A percentile compares a stretch with the other conserved stretches of the same genome.
Evolutionary conservation across 2,329 filamentous ascomycete genomes (phyloP).

Genomic region (Aspergillus neoniger): DNA sequence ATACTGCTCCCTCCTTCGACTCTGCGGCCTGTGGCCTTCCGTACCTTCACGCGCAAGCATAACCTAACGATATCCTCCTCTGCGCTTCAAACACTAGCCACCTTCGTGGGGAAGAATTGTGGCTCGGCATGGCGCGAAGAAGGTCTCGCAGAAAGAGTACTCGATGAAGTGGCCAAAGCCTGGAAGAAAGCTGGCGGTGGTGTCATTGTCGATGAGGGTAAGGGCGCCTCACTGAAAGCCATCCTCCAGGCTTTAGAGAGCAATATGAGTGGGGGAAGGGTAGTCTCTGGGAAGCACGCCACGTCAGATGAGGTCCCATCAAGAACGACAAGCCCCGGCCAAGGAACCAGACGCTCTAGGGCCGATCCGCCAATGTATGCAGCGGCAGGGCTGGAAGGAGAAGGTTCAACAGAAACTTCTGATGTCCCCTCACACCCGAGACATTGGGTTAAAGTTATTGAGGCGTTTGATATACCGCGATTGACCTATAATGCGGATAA

Average conservation of each 20-base stretch:
- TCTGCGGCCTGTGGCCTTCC: constrained; percentile 85
- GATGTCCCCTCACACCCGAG: constrained; percentile 70
- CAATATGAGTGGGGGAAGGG: constrained; percentile 80
- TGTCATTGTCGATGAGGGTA: constrained; percentile 84
- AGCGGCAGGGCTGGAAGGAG: constrained; percentile 48
- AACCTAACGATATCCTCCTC: constrained; percentile 88
- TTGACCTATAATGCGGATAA: constrained; percentile 58
- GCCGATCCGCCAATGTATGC: constrained; percentile 18
- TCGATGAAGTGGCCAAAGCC: constrained; percentile 85
- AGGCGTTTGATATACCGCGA: constrained; percentile 79
- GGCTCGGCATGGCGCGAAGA: constrained; percentile 96
- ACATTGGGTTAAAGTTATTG: constrained; percentile 80
- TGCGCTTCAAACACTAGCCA: constrained; percentile 78
- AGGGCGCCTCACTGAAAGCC: constrained; percentile 66
- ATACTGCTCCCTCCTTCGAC: constrained; percentile 87
- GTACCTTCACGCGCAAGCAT: constrained; percentile 96
- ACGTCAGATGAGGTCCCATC: constrained; percentile 24
- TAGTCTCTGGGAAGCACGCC: constrained; percentile 51
- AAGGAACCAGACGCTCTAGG: constrained; percentile 54
- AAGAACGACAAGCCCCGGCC: constrained; percentile 46
- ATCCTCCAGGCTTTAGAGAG: constrained; percentile 84
- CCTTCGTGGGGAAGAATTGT: constrained; percentile 90
- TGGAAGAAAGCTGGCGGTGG: constrained; percentile 91
- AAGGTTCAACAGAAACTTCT: constrained; percentile 56
- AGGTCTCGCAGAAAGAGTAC: constrained; percentile 83